These are phyloP conservation scores for Rhizopogon vinicolor DNA, from an alignment of 768 basidiomycete genomes.

Conservation along the genomic window DNA sequence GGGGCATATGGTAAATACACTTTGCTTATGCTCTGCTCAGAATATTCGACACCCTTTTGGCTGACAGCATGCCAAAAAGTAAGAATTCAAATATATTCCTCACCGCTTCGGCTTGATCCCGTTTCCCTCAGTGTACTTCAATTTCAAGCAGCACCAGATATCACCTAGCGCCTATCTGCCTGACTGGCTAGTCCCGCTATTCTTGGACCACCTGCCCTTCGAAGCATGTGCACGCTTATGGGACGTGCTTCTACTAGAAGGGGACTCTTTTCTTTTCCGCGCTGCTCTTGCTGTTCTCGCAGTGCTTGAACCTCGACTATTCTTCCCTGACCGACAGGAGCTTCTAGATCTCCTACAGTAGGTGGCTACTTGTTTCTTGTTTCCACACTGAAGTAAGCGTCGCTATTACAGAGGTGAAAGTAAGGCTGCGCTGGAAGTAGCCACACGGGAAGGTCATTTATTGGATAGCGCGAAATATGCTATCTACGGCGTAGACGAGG, in stretches of 20 bases:
- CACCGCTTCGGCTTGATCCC: neutral
- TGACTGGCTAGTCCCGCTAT: conserved; percentile 79
- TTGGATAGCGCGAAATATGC: conserved; percentile 77
- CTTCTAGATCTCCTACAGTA: conserved; percentile 76
- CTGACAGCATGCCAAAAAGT: conserved; percentile 95
- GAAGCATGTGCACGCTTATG: conserved; percentile 87
- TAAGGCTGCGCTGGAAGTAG: conserved; percentile 78
- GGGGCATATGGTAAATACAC: neutral
- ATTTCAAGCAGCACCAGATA: conserved; percentile 91
- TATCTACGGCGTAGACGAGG: conserved; percentile 83
- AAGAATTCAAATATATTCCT: conserved; percentile 16
- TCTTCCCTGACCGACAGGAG: conserved; percentile 82
- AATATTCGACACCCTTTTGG: conserved; percentile 88
- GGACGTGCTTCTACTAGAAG: conserved; percentile 85
- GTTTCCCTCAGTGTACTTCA: conserved; percentile 70
- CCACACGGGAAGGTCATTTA: conserved; percentile 59
- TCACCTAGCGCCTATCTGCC: conserved; percentile 80
- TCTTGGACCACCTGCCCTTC: conserved; percentile 84
- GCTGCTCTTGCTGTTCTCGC: conserved; percentile 79
- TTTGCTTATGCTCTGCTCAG: conserved; percentile 31
- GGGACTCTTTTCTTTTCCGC: conserved; percentile 87
- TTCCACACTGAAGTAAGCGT: conserved; percentile 3
- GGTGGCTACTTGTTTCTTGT: conserved; percentile 14
- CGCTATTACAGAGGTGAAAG: conserved; percentile 61
- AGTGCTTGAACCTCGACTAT: conserved; percentile 79